Percentiles rank a stretch among this genome's conserved stretches.
Evolutionary conservation across 2,329 filamentous ascomycete genomes (phyloP).

Genomic region (Penicillium fuscoglaucum): DNA sequence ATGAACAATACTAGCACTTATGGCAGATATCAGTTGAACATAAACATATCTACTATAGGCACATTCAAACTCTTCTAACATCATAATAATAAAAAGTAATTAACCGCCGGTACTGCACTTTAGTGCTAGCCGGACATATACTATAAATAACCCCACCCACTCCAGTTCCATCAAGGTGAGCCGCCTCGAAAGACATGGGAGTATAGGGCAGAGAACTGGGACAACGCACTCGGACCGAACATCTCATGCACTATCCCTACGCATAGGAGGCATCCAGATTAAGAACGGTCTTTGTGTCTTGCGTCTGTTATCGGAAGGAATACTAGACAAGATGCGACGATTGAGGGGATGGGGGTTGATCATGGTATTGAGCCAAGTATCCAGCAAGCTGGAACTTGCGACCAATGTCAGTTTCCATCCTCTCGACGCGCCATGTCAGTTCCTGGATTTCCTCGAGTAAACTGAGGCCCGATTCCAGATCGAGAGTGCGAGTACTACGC

Average conservation of each 20-base stretch:
- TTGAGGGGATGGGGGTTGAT: background rate
- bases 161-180: slow-evolving; percentile 12
- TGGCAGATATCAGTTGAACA: background rate
- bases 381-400: background rate
- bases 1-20: background rate
- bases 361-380: background rate
- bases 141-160: background rate
- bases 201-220: background rate
- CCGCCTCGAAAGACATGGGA: slow-evolving; percentile 12
- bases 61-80: background rate
- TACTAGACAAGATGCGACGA: background rate
- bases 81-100: background rate
- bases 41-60: background rate
- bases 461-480: slow-evolving; percentile 4
- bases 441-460: background rate
- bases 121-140: background rate
- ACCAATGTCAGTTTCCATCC: background rate
- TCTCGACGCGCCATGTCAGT: background rate
- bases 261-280: slow-evolving; percentile 8
- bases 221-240: background rate
- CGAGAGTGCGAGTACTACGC: slow-evolving; percentile 2
- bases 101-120: background rate
- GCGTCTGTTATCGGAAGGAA: background rate
- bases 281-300: background rate
- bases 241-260: slow-evolving; percentile 6